These are phyloP conservation scores for Hypsizygus marmoreus DNA, from an alignment of 768 basidiomycete genomes.

Conservation along the genomic window DNA sequence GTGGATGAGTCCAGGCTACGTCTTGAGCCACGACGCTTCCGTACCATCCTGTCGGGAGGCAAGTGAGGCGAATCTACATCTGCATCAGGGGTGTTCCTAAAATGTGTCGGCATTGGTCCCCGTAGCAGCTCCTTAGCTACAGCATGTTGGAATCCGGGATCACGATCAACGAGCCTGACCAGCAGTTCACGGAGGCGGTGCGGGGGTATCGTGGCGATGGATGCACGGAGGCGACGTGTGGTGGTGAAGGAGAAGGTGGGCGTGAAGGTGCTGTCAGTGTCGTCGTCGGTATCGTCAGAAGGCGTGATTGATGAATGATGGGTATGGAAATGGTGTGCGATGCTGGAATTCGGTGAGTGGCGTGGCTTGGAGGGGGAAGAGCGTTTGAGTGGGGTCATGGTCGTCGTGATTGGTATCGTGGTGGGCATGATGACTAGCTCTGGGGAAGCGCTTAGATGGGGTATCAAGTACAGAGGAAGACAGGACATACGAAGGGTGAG, in stretches of 20 bases:
- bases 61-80: no score
- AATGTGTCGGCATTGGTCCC: slow-evolving; percentile 14
- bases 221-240: slow-evolving; percentile 28
- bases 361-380: slow-evolving; percentile 14
- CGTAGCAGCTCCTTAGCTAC: slow-evolving; percentile 41
- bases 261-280: slow-evolving; percentile 3
- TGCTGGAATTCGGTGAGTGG: background rate
- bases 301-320: background rate
- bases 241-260: slow-evolving; percentile 10
- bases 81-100: slow-evolving; percentile 17
- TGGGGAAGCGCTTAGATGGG: background rate
- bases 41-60: no score
- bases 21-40: slow-evolving; percentile 14
- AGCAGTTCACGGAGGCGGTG: slow-evolving; percentile 40
- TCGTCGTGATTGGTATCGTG: background rate
- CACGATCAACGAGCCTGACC: slow-evolving; percentile 35
- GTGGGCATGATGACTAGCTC: slow-evolving; percentile 5
- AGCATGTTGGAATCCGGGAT: slow-evolving; percentile 37
- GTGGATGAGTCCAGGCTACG: slow-evolving; percentile 11
- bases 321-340: background rate
- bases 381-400: background rate
- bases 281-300: slow-evolving; percentile 8
- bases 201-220: slow-evolving; percentile 39
- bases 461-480: background rate
- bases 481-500: no score